Evolutionary conservation across 2,329 filamentous ascomycete genomes (phyloP).

Genomic region (Aspergillus sp.): DNA sequence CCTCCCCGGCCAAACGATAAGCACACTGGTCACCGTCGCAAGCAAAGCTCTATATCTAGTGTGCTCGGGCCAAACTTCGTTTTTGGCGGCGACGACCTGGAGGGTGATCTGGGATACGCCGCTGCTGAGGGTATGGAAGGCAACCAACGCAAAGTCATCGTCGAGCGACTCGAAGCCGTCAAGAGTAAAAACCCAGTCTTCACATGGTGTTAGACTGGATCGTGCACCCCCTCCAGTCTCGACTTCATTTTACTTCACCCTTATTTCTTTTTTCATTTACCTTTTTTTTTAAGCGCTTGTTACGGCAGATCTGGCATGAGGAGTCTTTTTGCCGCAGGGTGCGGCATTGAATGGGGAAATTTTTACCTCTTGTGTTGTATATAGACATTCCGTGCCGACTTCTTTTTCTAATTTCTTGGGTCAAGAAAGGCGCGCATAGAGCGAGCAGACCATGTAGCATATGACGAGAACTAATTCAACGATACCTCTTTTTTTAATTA

Average conservation of each 20-base stretch:
- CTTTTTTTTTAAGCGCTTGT: conserved; percentile 22
- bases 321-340: conserved; percentile 13
- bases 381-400: conserved; percentile 25
- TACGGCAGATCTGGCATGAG: conserved; percentile 18
- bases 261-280: conserved; percentile 5
- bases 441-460: conserved; percentile 20
- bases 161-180: conserved; percentile 90
- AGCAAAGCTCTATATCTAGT: conserved; percentile 38
- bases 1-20: conserved; percentile 28
- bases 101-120: conserved; percentile 90
- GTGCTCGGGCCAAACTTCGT: conserved; percentile 34
- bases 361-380: conserved; percentile 22
- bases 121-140: conserved; percentile 92
- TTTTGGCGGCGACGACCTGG: conserved; percentile 69
- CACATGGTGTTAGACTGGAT: conserved; percentile 73
- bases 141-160: conserved; percentile 88
- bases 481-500: conserved; percentile 11
- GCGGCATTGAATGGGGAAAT: conserved; percentile 14
- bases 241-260: conserved; percentile 2
- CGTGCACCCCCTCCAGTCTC: not conserved
- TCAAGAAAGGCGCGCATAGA: not conserved
- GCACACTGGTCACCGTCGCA: conserved; percentile 18
- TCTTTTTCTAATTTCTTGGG: conserved; percentile 10
- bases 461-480: conserved; percentile 23
- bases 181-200: conserved; percentile 95